phyloP scores from a whole-genome alignment of 1,284 basidiomycete species.

The Trametes versicolor region DNA sequence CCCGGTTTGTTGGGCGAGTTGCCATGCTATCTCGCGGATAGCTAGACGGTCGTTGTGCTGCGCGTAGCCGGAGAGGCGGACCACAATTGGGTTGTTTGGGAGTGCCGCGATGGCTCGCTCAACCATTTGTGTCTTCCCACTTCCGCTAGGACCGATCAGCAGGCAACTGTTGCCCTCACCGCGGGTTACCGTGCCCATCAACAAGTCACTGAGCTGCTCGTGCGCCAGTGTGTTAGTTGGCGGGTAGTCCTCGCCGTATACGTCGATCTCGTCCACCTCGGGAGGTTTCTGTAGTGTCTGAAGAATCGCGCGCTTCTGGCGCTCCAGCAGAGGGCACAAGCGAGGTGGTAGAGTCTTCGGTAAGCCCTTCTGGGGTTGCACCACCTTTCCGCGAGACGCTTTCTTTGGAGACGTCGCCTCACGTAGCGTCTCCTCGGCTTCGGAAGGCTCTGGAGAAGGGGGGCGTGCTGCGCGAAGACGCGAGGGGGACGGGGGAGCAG shows the following conservation, averaged over 20 bases:
- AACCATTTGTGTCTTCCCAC: conserved; percentile 85
- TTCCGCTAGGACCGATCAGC: conserved; percentile 83
- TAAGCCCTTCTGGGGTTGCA: conserved; percentile 34
- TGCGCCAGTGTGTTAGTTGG: conserved; percentile 60
- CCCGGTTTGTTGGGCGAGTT: conserved; percentile 78
- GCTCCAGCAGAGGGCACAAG: conserved; percentile 53
- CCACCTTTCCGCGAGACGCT: conserved; percentile 35
- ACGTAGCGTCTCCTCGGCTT: not conserved
- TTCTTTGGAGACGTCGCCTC: conserved; percentile 38
- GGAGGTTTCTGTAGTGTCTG: conserved; percentile 51
- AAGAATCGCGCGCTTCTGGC: conserved; percentile 70
- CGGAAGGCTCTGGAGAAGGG: conserved; percentile 1
- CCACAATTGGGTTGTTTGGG: conserved; percentile 66
- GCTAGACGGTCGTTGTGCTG: conserved; percentile 89
- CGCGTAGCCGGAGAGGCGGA: conserved; percentile 87
- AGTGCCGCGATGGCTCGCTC: conserved; percentile 62
- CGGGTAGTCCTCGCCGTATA: conserved; percentile 43
- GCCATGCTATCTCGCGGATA: conserved; percentile 92
- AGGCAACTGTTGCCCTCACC: conserved; percentile 94
- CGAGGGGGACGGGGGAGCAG: conserved; percentile 1
- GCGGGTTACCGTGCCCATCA: conserved; percentile 77
- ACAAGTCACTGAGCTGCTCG: conserved; percentile 66
- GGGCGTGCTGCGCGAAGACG: not conserved
- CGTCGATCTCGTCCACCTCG: conserved; percentile 38
- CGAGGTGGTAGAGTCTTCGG: conserved; percentile 48